Percentiles rank a stretch among this genome's conserved stretches.
These are phyloP conservation scores for Diaporthe velutina DNA, from an alignment of 2,329 filamentous ascomycete species.

Conservation along the genomic window DNA sequence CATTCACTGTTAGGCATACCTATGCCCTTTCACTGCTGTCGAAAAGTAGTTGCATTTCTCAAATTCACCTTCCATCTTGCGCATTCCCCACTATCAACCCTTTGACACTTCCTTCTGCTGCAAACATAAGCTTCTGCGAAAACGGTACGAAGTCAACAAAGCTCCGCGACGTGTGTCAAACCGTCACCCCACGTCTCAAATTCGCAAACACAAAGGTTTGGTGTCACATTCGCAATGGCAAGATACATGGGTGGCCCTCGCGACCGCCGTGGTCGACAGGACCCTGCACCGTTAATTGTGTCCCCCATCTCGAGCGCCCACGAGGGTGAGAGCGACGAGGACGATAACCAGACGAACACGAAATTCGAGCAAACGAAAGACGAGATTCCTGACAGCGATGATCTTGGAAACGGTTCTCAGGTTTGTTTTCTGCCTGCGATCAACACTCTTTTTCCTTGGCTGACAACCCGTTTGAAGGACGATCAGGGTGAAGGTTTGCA, in stretches of 20 bases:
- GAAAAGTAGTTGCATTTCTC: not conserved
- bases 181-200: not conserved
- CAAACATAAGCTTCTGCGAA: not conserved
- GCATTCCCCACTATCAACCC: rapidly evolving
- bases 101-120: not conserved
- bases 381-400: not conserved
- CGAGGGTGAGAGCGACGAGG: not conserved
- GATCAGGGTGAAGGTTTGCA: not conserved
- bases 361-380: not conserved
- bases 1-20: not conserved
- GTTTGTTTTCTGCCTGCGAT: not conserved
- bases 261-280: not conserved
- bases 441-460: not conserved
- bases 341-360: not conserved
- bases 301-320: not conserved
- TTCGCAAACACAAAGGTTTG: not conserved
- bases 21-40: not conserved
- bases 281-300: not conserved
- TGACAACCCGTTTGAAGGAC: not conserved
- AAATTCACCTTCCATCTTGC: not conserved
- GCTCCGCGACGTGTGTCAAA: not conserved
- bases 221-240: not conserved
- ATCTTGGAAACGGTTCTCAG: not conserved
- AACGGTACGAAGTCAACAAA: not conserved
- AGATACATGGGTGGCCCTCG: constrained; percentile 32